Evolutionary conservation across 1,284 basidiomycete genomes (phyloP).

Genomic region (Anthracocystis panici-leucophaei): DNA sequence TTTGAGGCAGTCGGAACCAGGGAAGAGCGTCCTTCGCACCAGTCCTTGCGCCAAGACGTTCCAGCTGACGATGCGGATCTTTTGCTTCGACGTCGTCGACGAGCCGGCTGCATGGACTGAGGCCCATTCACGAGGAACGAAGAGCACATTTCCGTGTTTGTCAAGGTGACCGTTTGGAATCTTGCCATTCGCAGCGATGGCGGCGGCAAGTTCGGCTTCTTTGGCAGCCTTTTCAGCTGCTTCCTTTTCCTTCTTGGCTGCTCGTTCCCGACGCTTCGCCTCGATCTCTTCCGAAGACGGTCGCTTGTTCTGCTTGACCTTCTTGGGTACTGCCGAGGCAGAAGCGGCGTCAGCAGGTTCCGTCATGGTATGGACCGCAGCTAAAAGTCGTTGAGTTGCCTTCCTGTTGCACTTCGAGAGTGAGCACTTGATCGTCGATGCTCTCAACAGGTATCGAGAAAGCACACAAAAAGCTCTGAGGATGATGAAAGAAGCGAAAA

Average conservation of each 20-base stretch:
- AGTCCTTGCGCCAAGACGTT: constrained; percentile 70
- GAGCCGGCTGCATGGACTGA: constrained; percentile 1
- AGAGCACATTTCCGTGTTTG: constrained; percentile 39
- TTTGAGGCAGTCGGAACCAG: constrained; percentile 70
- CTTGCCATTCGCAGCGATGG: constrained; percentile 47
- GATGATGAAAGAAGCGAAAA: neutral
- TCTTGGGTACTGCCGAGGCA: constrained; percentile 15
- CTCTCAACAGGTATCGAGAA: neutral
- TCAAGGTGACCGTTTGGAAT: constrained; percentile 49
- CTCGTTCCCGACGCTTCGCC: constrained; percentile 41
- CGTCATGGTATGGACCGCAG: constrained; percentile 17
- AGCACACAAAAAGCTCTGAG: constrained; percentile 11
- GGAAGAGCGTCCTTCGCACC: constrained; percentile 70
- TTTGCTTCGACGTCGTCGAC: constrained; percentile 4
- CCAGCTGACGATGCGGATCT: constrained; percentile 58
- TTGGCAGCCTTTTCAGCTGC: constrained; percentile 47
- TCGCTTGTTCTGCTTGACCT: constrained; percentile 31
- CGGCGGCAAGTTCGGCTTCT: constrained; percentile 43
- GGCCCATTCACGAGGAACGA: constrained; percentile 47
- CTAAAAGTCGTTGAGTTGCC: neutral
- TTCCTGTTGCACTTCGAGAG: neutral
- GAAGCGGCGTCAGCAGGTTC: constrained; percentile 12
- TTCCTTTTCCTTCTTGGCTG: constrained; percentile 54
- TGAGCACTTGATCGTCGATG: neutral
- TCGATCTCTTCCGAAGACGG: constrained; percentile 52